Evolutionary conservation across 176 grass and related monocot species (phyloP), one percentile per base, ranked within the genome.

Genomic region (Musa troglodytarum): DNA sequence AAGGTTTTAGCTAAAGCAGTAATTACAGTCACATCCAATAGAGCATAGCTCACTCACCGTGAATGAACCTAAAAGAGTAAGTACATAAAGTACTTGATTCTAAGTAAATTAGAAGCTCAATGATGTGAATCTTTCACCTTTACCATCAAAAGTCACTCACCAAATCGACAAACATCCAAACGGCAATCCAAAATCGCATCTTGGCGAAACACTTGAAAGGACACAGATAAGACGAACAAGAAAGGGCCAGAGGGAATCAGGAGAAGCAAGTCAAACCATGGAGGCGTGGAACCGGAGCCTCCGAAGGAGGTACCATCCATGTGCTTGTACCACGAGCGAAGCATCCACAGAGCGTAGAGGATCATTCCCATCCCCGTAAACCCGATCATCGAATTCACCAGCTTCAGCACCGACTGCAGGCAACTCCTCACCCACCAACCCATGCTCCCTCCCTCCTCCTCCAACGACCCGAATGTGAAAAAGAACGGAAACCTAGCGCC

Each of bases 321-420:
- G 55, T 92, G 76, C 71, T 55, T 83, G 74, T 12, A 88, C 96
- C 96, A 99, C 28, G 68, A 83, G 23, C 96, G 86, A 72, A 95
- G 75, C 88, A 99, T 89, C 96, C 96, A 99, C 73, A 99, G 96
- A 19, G 96, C 83, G 81, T 95, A 92, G 62, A 99, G 96, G 78
- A 99, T 99, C 86, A 99, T 77, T 67, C 86, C 96, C 91, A 88
- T 99, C 26, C 96, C 96, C 71, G 88, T 83, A 23, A 99, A 81
- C 50, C 96, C 96, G 49, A 99, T 81, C 50, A 92, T 67, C 73
- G 96, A 89, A 79, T 89, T 99, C 66, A 87, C 67, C 80, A 85
- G 63, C 88, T 95, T 99, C 75, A 99, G 96, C 84, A 82, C 79
- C 78, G 96, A 88, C 74, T 92, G 91, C 84, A 94, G 72, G 76